These are phyloP conservation scores for Crithidia brevicula DNA, from an alignment of 208 protist species.

Conservation along the genomic window DNA sequence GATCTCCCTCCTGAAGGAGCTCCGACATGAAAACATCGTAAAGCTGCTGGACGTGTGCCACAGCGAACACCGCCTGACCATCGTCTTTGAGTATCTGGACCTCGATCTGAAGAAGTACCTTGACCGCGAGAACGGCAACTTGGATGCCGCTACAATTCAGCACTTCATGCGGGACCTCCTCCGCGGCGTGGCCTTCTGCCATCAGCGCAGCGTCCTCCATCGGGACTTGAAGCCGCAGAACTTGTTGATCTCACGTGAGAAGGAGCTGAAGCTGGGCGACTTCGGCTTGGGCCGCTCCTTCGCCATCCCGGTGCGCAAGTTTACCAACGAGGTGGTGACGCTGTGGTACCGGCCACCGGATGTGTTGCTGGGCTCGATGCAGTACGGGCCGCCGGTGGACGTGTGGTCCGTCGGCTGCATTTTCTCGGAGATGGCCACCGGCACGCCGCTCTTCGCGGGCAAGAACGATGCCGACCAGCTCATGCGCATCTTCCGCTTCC, in stretches of 20 bases:
- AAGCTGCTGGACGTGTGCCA: conserved; percentile 96
- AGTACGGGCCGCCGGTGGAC: conserved; percentile 91
- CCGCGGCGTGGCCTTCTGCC: conserved; percentile 77
- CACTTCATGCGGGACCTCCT: conserved; percentile 85
- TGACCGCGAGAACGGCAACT: conserved; percentile 69
- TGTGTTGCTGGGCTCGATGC: conserved; percentile 86
- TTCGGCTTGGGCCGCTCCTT: conserved; percentile 90
- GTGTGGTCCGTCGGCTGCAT: conserved; percentile 96
- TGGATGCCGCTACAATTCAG: conserved; percentile 70
- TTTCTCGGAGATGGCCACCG: conserved; percentile 93
- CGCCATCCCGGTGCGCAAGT: conserved; percentile 87
- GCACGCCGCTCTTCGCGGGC: conserved; percentile 96
- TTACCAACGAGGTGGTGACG: conserved; percentile 93
- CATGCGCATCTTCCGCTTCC: conserved; percentile 94
- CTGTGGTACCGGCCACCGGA: conserved; percentile 96
- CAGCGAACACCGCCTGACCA: conserved; percentile 93
- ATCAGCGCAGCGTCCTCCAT: conserved; percentile 84
- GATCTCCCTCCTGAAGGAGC: conserved; percentile 97
- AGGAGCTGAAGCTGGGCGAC: conserved; percentile 87
- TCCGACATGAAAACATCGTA: conserved; percentile 95
- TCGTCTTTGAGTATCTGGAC: conserved; percentile 98
- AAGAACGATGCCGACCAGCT: conserved; percentile 96
- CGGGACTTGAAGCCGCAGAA: conserved; percentile 93
- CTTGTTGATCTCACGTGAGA: conserved; percentile 81
- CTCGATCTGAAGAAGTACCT: conserved; percentile 97